Percentiles rank a stretch among this genome's conserved stretches.
phyloP scores from a whole-genome alignment of 768 basidiomycete species.

The Kwoniella sp. region DNA sequence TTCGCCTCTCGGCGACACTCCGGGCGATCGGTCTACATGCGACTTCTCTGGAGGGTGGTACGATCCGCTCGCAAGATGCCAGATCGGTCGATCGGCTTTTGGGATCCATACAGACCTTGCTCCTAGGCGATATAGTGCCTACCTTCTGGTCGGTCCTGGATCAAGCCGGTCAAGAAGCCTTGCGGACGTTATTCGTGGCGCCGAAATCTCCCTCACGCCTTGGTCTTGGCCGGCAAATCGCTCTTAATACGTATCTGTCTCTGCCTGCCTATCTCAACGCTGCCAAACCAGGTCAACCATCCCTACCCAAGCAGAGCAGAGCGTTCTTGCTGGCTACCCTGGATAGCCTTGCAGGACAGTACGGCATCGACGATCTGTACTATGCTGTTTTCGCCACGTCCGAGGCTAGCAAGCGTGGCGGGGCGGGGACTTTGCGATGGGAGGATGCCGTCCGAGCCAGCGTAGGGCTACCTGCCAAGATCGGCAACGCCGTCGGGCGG shows the following conservation, averaged over 20 bases:
- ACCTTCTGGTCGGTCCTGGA: conserved; percentile 62
- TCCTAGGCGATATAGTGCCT: conserved; percentile 65
- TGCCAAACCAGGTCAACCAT: conserved; percentile 20
- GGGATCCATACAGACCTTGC: conserved; percentile 61
- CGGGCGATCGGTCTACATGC: conserved; percentile 22
- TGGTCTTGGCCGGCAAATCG: conserved; percentile 9
- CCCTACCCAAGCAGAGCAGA: conserved; percentile 9
- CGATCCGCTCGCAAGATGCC: conserved; percentile 1
- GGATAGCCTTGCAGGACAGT: conserved; percentile 58
- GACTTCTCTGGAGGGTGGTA: conserved; percentile 12
- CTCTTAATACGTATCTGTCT: conserved; percentile 58
- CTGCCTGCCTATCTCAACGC: conserved; percentile 58
- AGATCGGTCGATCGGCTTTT: conserved; percentile 39
- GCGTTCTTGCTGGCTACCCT: conserved; percentile 58
- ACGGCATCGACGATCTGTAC: conserved; percentile 68
- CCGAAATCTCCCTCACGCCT: conserved; percentile 1
- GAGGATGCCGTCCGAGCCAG: conserved; percentile 68
- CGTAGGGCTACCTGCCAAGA: conserved; percentile 67
- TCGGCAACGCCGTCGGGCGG: conserved; percentile 65
- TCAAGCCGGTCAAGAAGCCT: conserved; percentile 53
- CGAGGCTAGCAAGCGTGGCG: conserved; percentile 47
- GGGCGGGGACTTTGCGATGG: conserved; percentile 55
- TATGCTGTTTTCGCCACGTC: conserved; percentile 48
- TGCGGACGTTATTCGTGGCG: conserved; percentile 62
- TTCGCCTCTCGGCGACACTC: conserved; percentile 16